Percentiles rank a stretch among this genome's conserved stretches.
These are phyloP conservation scores for Paramecium sexaurelia DNA, from an alignment of 73 alveolate genomes.

Conservation along the genomic window DNA sequence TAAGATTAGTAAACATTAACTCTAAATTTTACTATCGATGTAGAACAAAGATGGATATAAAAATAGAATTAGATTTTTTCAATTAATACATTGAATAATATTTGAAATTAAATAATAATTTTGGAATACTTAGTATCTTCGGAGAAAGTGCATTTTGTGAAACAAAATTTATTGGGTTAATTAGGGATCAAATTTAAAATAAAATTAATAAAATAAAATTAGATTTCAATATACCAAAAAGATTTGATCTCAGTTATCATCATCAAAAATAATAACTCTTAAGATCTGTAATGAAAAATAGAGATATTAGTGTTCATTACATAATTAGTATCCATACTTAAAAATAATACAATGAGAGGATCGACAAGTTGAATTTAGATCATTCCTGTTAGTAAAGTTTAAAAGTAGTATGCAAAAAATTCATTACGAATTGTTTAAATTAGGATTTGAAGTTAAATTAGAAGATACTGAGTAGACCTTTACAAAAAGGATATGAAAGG, in stretches of 20 bases:
- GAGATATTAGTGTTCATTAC: slow-evolving; percentile 99
- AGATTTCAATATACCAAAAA: slow-evolving; percentile 90
- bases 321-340: slow-evolving; percentile 95
- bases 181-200: slow-evolving; percentile 97
- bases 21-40: background rate
- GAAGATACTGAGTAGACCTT: slow-evolving; percentile 92
- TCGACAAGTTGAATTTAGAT: slow-evolving; percentile 96
- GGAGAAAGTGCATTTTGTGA: slow-evolving; percentile 99
- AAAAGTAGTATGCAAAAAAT: slow-evolving; percentile 90
- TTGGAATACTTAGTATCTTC: slow-evolving; percentile 91
- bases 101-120: slow-evolving; percentile 82
- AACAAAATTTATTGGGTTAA: slow-evolving; percentile 98
- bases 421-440: slow-evolving; percentile 73
- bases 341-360: slow-evolving; percentile 95
- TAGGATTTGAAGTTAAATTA: slow-evolving; percentile 89
- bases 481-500: slow-evolving; percentile 95
- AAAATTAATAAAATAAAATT: slow-evolving; percentile 97
- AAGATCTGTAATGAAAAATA: slow-evolving; percentile 98
- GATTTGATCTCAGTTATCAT: slow-evolving; percentile 59
- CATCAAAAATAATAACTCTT: slow-evolving; percentile 93
- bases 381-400: slow-evolving; percentile 83
- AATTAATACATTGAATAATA: background rate
- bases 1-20: background rate
- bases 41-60: background rate
- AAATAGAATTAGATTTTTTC: background rate